These are phyloP conservation scores for sorghum (Sorghum bicolor) DNA, from an alignment of 176 grass and related monocot genomes.

Conservation along the genomic window Sorghum_bicolor_NCBIv3 NC_012873.2:13876001-13876500, in stretches of 20 bases:
- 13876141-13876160: not conserved
- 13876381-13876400: constrained; percentile 88
- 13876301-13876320: not conserved
- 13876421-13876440: constrained; percentile 86
- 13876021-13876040: not conserved
- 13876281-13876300: constrained; percentile 14
- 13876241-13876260: constrained; percentile 20
- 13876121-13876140: not conserved
- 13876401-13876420: constrained; percentile 74
- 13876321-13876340: not conserved
- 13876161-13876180: not conserved
- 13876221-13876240: constrained; percentile 10
- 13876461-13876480: constrained; percentile 9
- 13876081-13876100: constrained; percentile 3
- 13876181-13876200: not conserved
- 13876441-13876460: constrained; percentile 24
- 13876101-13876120: not conserved
- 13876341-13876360: constrained; percentile 63
- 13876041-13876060: not conserved
- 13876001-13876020: not conserved
- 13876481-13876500: constrained; percentile 25
- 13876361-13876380: constrained; percentile 73
- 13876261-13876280: constrained; percentile 15
- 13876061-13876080: not conserved
- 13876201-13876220: not conserved